Conservation (phyloP, 2,329 filamentous ascomycete species). For the Pseudogymnoascus pannorum region DNA sequence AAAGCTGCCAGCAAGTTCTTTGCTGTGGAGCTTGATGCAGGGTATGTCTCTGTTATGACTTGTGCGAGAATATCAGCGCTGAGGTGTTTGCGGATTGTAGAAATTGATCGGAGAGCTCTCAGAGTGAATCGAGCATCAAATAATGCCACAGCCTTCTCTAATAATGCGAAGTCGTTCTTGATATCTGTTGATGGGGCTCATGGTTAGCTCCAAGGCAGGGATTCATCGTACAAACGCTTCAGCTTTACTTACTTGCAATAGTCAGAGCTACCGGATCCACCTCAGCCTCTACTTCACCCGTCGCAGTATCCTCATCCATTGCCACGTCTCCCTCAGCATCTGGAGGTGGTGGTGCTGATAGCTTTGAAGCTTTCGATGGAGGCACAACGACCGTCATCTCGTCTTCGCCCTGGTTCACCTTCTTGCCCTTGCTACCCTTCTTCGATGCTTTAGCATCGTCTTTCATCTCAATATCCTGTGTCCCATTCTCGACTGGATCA, state of each 20-base stretch:
- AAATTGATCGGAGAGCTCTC: constrained; percentile 88
- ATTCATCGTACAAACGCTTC: background rate
- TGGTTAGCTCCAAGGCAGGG: constrained; percentile 13
- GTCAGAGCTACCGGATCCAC: constrained; percentile 55
- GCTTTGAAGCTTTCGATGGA: constrained; percentile 57
- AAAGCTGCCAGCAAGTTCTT: constrained; percentile 64
- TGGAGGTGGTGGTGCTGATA: constrained; percentile 47
- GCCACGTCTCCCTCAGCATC: constrained; percentile 62
- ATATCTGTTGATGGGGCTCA: constrained; percentile 59
- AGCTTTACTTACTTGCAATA: constrained; percentile 45
- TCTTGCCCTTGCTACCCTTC: constrained; percentile 59
- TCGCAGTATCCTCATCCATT: constrained; percentile 51
- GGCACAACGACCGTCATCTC: constrained; percentile 79
- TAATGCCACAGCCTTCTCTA: constrained; percentile 84
- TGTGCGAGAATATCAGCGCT: constrained; percentile 73
- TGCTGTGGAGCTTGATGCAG: constrained; percentile 52
- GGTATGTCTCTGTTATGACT: constrained; percentile 75
- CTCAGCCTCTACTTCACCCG: constrained; percentile 30
- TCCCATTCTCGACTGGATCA: constrained; percentile 60
- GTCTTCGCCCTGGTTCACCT: constrained; percentile 59
- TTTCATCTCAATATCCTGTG: constrained; percentile 65
- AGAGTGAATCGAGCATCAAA: constrained; percentile 96
- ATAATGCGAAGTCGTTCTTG: constrained; percentile 83
- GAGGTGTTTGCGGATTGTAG: constrained; percentile 86
- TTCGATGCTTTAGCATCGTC: constrained; percentile 51